Conservation (phyloP, 441 rosid genomes). For the Erysimum cheiri region DNA sequence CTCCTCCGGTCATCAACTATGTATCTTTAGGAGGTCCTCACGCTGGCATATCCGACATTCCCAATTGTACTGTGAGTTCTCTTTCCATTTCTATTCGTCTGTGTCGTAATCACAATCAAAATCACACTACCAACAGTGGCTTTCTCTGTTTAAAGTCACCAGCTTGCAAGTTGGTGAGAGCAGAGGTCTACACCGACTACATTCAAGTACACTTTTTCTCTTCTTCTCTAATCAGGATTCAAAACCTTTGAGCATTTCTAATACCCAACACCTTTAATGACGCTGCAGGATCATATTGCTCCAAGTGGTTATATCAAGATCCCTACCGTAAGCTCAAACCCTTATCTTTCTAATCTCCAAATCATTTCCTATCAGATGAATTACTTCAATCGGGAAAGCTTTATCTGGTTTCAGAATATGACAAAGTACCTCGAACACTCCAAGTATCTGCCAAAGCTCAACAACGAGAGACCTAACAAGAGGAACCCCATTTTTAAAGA, state of each 20-base stretch:
- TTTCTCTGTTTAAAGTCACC: slow-evolving; percentile 19
- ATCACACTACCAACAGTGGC: background rate
- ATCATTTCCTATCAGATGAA: background rate
- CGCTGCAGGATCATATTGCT: slow-evolving; percentile 76
- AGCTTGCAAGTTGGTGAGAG: slow-evolving; percentile 43
- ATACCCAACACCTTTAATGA: slow-evolving; percentile 4
- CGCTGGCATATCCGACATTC: slow-evolving; percentile 68
- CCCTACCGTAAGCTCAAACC: slow-evolving; percentile 45
- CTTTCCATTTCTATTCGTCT: background rate
- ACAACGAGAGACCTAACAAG: slow-evolving; percentile 69
- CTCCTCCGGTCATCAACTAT: slow-evolving; percentile 70
- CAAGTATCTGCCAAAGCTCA: slow-evolving; percentile 81
- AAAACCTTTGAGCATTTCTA: slow-evolving; percentile 20
- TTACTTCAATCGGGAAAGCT: slow-evolving; percentile 45
- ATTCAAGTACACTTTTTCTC: slow-evolving; percentile 60
- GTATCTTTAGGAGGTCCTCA: slow-evolving; percentile 78
- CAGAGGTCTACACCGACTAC: slow-evolving; percentile 58
- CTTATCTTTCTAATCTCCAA: background rate
- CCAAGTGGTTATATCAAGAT: slow-evolving; percentile 76
- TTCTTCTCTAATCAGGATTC: slow-evolving; percentile 20
- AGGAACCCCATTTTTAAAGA: slow-evolving; percentile 69
- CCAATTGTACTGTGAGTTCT: slow-evolving; percentile 21
- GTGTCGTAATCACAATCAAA: background rate
- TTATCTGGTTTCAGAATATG: slow-evolving; percentile 53
- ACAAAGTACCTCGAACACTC: slow-evolving; percentile 64